Base-by-base conservation (phyloP, 768 basidiomycete species). In the Amanita fuliginea region DNA sequence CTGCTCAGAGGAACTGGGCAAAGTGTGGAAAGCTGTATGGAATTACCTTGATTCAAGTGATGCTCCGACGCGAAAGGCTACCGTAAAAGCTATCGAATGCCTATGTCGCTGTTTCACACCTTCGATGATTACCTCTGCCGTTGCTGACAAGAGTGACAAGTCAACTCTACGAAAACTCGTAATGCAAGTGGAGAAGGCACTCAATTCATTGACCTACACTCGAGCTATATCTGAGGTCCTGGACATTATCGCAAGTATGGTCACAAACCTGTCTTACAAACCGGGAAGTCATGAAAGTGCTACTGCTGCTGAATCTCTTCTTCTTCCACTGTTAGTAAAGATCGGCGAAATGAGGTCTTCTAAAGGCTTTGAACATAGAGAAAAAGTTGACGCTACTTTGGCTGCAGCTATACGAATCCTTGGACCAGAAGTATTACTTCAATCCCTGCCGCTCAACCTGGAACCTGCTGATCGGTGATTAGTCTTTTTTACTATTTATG, bases 341-440 rank as follows among this genome's bases (percentile, higher is more conserved):
- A 71, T 95, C 19, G 88, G 80, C 5, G 81, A 85, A 30, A 66
- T 95, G 47, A 69, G 95, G 48, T 70, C 77, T 21, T 74, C 84
- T 57, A 90, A 86, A 64, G 80, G 74, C 1, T 99, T 98, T 58
- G 92, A 96, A 63, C 77, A 86, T 65, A 93, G 90, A 62, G 93
- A 94, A 60, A 80, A 77, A 16, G 91, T 83, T 11, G 95, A 99
- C 60, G 68, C 67, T 8, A 80, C 84, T 0, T 67, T 98, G 32
- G 80, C 84, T 1, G 76, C 78, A 21, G 89, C 92, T 0, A 86
- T 96, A 77, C 78, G 80, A 51, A 74, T 89, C 3, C 67, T 96
- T 41, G 96, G 96, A 3, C 93, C 95, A 5, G 79, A 85, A 51
- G 80, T 81, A 1, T 60, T 98, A 3, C 69, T 99, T 30, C 65